Evolutionary conservation across 805 yeast genomes (phyloP).

Genomic region (Starmerella geochares): DNA sequence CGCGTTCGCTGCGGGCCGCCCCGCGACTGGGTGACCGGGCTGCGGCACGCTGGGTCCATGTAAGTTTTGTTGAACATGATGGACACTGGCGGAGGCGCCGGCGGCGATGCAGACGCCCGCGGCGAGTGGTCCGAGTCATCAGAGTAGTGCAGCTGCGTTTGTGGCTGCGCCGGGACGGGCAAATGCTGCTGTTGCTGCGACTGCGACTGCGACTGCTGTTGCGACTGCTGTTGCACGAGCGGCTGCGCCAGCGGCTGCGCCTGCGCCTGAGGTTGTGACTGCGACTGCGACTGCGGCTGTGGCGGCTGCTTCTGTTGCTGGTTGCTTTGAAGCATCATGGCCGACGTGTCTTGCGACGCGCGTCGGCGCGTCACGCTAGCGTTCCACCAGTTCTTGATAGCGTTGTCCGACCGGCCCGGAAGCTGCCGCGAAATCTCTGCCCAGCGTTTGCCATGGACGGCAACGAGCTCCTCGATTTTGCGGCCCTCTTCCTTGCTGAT

Average conservation of each 20-base stretch:
- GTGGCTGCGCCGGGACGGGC: background rate
- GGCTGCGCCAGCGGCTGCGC: background rate
- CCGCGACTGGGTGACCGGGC: constrained; percentile 2
- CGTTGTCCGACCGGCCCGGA: constrained; percentile 80
- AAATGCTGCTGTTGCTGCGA: background rate
- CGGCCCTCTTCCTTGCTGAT: constrained; percentile 77
- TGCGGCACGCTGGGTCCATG: constrained; percentile 16
- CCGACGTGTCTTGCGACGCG: constrained; percentile 14
- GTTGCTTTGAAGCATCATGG: background rate
- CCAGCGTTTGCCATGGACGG: constrained; percentile 78
- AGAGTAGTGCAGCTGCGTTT: background rate
- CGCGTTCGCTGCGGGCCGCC: constrained; percentile 3
- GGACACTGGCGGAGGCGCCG: constrained; percentile 19
- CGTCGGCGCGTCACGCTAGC: constrained; percentile 83
- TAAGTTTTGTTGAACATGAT: constrained; percentile 20
- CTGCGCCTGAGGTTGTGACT: background rate
- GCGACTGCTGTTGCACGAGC: constrained; percentile 6
- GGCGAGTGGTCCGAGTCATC: constrained; percentile 2
- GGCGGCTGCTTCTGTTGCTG: background rate
- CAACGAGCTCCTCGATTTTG: constrained; percentile 68
- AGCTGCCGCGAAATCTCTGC: constrained; percentile 85
- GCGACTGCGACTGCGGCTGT: background rate
- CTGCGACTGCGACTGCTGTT: constrained; percentile 1
- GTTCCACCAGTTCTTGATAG: constrained; percentile 93
- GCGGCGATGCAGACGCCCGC: background rate